phyloP scores from a whole-genome alignment of 306 rosid genomes.

The Bauhinia variegata region DNA sequence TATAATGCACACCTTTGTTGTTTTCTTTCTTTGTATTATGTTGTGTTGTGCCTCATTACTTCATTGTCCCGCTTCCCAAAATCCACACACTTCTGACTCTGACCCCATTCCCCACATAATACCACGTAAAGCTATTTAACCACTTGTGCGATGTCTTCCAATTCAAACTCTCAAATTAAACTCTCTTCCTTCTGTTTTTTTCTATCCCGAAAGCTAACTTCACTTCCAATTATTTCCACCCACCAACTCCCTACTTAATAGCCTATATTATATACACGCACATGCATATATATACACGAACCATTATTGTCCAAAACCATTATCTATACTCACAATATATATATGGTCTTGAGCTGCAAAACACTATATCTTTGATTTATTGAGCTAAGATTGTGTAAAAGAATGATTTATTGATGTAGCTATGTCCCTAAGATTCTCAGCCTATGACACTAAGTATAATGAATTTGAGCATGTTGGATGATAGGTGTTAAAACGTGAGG shows the following conservation, averaged over 20 bases:
- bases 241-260: constrained; percentile 12
- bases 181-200: neutral
- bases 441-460: constrained; percentile 1
- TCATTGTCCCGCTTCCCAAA: constrained; percentile 37
- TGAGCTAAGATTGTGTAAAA: no score
- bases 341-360: no score
- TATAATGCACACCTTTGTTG: constrained; percentile 22
- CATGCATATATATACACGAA: no score
- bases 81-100: constrained; percentile 31
- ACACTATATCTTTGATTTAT: no score
- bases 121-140: constrained; percentile 33
- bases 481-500: constrained; percentile 38
- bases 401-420: no score
- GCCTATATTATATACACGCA: constrained; percentile 10
- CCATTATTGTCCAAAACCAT: neutral
- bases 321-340: no score
- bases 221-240: neutral
- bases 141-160: constrained; percentile 34
- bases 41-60: constrained; percentile 43
- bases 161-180: constrained; percentile 7
- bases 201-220: constrained; percentile 20
- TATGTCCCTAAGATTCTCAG: constrained; percentile 10
- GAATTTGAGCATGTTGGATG: no score
- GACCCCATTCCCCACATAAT: constrained; percentile 15
- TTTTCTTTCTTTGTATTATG: neutral